Conservation (phyloP, 2,329 filamentous ascomycete genomes). For the Paecilomyces niveus region DNA sequence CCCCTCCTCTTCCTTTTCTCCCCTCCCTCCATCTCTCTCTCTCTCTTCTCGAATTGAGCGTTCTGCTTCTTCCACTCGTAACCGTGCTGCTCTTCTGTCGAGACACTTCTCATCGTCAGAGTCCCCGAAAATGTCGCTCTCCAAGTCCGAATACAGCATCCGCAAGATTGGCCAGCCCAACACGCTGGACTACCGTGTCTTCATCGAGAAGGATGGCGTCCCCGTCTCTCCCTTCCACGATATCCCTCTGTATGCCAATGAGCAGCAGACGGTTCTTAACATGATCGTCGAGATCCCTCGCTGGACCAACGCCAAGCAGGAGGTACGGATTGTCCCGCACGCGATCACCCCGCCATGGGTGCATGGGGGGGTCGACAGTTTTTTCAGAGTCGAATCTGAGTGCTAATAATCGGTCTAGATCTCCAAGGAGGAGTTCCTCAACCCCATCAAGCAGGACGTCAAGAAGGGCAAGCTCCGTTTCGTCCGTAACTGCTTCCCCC, state of each 20-base stretch:
- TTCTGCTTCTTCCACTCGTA: constrained; percentile 14
- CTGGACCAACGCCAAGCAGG: constrained; percentile 99
- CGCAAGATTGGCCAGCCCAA: constrained; percentile 85
- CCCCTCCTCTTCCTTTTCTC: constrained; percentile 18
- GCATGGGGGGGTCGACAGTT: neutral
- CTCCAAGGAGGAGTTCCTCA: constrained; percentile 96
- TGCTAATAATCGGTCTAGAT: constrained; percentile 53
- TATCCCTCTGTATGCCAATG: constrained; percentile 94
- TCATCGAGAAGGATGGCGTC: constrained; percentile 94
- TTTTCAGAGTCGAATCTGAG: neutral
- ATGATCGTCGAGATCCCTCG: constrained; percentile 99
- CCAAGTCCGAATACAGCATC: constrained; percentile 51
- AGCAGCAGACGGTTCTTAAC: constrained; percentile 92
- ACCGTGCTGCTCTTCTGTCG: constrained; percentile 39
- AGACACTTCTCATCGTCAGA: constrained; percentile 40
- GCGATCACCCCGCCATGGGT: neutral
- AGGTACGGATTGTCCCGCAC: constrained; percentile 55
- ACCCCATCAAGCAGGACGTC: constrained; percentile 98
- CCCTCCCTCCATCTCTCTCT: constrained; percentile 11
- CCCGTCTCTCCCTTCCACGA: constrained; percentile 97
- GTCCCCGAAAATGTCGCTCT: constrained; percentile 23
- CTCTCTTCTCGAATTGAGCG: constrained; percentile 11
- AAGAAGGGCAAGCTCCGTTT: constrained; percentile 99
- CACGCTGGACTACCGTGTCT: constrained; percentile 95
- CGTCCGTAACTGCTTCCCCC: constrained; percentile 99